phyloP scores from a whole-genome alignment of 1,139 yeast species.

The Taphrina communis region DNA sequence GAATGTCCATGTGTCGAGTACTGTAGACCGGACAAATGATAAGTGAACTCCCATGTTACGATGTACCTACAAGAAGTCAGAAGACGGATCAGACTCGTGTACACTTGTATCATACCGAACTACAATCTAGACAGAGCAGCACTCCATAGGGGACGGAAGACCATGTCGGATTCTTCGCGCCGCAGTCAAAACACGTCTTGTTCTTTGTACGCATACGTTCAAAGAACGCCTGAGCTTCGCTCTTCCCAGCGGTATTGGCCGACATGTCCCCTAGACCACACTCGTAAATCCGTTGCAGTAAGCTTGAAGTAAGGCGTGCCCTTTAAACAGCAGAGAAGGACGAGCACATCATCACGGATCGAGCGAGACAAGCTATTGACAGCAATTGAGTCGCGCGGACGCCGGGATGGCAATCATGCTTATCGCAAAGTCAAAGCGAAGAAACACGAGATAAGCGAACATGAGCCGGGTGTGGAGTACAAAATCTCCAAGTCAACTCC shows the following conservation, averaged over 20 bases:
- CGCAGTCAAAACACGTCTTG: slow-evolving; percentile 79
- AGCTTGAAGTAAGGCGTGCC: no score
- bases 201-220: slow-evolving; percentile 37
- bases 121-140: slow-evolving; percentile 95
- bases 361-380: neutral
- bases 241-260: slow-evolving; percentile 40
- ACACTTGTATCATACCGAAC: slow-evolving; percentile 62
- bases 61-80: slow-evolving; percentile 58
- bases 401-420: slow-evolving; percentile 4
- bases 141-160: slow-evolving; percentile 98
- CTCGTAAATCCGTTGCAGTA: no score
- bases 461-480: neutral
- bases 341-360: no score
- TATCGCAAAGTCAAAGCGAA: no score
- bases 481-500: neutral
- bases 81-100: neutral
- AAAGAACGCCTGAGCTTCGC: slow-evolving; percentile 40
- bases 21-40: slow-evolving; percentile 92
- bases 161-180: slow-evolving; percentile 98
- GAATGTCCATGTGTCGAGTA: slow-evolving; percentile 96
- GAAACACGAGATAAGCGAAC: no score
- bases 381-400: slow-evolving; percentile 19
- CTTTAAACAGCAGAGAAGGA: no score
- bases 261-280: slow-evolving; percentile 6
- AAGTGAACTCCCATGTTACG: slow-evolving; percentile 95